Conservation (phyloP, 768 basidiomycete species). For the Lyophyllum atratum region DNA sequence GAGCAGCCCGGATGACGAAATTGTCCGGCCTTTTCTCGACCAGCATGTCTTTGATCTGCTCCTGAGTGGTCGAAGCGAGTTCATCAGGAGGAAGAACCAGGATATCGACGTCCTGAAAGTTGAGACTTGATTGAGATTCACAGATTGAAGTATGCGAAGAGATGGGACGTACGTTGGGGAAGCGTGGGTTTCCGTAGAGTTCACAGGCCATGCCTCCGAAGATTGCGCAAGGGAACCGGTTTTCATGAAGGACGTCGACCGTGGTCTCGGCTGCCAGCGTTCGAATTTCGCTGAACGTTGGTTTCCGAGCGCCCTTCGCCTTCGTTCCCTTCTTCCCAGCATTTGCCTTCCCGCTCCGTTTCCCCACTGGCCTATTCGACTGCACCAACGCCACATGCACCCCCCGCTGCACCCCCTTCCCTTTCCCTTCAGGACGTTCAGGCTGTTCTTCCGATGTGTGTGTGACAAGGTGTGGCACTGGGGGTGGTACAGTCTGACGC, state of each 20-base stretch:
- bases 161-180: constrained; percentile 16
- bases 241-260: background rate
- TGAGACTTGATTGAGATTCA: too few relatives aligned
- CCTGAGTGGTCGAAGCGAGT: background rate
- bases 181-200: constrained; percentile 14
- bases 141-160: too few relatives aligned
- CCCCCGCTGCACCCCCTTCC: too few relatives aligned
- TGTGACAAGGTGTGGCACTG: background rate
- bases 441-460: background rate
- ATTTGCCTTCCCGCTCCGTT: too few relatives aligned
- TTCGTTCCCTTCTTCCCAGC: too few relatives aligned
- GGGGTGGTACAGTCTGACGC: background rate
- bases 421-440: background rate
- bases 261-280: constrained; percentile 1
- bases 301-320: constrained; percentile 1
- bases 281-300: background rate
- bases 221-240: constrained; percentile 12
- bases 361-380: too few relatives aligned
- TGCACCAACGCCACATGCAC: too few relatives aligned
- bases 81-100: constrained; percentile 10
- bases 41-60: constrained; percentile 13
- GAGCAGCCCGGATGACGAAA: constrained; percentile 15
- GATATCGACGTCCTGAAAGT: constrained; percentile 20
- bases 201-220: constrained; percentile 20
- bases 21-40: constrained; percentile 8